Conservation (phyloP, 2,329 filamentous ascomycete genomes). For the Colletotrichum tropicale region DNA sequence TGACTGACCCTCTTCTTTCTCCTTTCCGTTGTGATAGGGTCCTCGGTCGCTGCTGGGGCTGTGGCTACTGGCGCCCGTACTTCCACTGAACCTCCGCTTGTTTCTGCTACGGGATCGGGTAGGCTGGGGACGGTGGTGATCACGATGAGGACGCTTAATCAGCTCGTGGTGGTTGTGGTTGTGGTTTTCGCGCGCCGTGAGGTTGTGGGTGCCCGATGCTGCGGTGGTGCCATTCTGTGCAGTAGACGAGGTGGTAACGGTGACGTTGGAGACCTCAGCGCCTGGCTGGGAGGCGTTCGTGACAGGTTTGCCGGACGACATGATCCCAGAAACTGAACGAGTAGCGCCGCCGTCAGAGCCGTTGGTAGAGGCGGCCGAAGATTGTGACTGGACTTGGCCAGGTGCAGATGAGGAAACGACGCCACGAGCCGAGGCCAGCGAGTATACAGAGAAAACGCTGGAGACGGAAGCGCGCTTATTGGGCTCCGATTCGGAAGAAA, state of each 20-base stretch:
- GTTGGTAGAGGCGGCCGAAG: constrained; percentile 56
- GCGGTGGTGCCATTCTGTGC: constrained; percentile 37
- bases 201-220: constrained; percentile 47
- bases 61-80: constrained; percentile 80
- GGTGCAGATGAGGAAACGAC: constrained; percentile 59
- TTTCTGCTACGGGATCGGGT: constrained; percentile 70
- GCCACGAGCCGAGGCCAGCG: constrained; percentile 65
- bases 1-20: constrained; percentile 59
- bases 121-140: constrained; percentile 46
- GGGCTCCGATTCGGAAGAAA: constrained; percentile 56
- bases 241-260: constrained; percentile 57
- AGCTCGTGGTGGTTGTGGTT: constrained; percentile 42
- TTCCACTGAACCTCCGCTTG: constrained; percentile 80
- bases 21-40: constrained; percentile 46
- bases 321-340: constrained; percentile 49
- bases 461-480: constrained; percentile 73
- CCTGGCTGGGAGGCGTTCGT: constrained; percentile 50
- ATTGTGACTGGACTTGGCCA: constrained; percentile 43
- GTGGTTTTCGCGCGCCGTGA: constrained; percentile 45
- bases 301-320: constrained; percentile 47
- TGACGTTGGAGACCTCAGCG: constrained; percentile 54
- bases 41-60: constrained; percentile 77
- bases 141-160: constrained; percentile 33
- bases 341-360: constrained; percentile 53
- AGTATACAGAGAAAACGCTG: constrained; percentile 77